Evolutionary conservation across 148 eudicot species (phyloP), one percentile per base, ranked within the genome.

Genomic region (Vaccinium myrtillus): DNA sequence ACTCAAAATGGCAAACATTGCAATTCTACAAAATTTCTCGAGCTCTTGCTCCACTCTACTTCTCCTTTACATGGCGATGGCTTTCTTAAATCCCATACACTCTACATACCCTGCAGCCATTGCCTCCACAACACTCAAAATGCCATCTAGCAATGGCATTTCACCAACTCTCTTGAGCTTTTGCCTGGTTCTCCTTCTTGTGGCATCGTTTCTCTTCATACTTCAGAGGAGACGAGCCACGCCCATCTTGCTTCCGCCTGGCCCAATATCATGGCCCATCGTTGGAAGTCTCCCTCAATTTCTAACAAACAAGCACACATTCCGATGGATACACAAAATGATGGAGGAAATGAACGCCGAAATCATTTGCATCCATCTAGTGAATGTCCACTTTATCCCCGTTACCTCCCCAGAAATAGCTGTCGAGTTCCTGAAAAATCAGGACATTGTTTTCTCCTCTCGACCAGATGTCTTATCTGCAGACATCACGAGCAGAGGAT

Each of bases 221-320:
- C 19, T n/a, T 59, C 2, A 7, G 21, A 63, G 15, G 2, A 21
- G 46, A 43, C 18, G 0, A 46, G 36, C 2, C 10, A 51, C 2
- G 36, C 36, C 36, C 36, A 32, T 32, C 36, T 32, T 32, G 36
- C 36, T 32, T 32, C 36, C 36, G 2, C 36, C 36, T 32, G 36
- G 23, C 25, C 86, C 86, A 43, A 79, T 23, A 69, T 53, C 82
- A 51, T 84, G 82, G 86, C 86, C 86, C 13, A 14, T 84, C 4
- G 23, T 84, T 21, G 82, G 86, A 6, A 78, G 80, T 36, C 27
- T 78, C 61, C 78, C 77, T 0, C 51, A 53, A 70, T 11, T 84
- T 36, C 54, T 78, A 8, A 65, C 0, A n/a, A 84, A 84, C 15
- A 84, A 84, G 53, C 69, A 77, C 0, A 4, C 82, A 19, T 84